phyloP scores from a whole-genome alignment of 1,284 basidiomycete genomes.

The Pascua sp. region DNA sequence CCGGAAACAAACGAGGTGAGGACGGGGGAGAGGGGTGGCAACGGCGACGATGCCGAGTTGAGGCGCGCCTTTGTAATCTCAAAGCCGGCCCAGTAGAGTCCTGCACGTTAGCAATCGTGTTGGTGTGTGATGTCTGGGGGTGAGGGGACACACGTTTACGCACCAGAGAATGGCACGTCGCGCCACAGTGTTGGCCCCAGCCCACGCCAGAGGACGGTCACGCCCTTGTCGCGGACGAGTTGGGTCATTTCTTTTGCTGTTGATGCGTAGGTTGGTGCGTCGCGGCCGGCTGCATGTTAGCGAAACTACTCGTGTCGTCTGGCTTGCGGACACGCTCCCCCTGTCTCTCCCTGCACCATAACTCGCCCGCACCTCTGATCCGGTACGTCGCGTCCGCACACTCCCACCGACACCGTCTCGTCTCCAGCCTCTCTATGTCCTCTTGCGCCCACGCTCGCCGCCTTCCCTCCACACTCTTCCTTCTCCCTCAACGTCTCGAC shows the following conservation, averaged over 20 bases:
- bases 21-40: conserved; percentile 35
- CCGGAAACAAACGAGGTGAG: conserved; percentile 45
- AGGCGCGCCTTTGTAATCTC: conserved; percentile 45
- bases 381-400: too few species aligned
- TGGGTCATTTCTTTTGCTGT: conserved; percentile 38
- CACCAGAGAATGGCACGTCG: conserved; percentile 92
- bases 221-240: conserved; percentile 63
- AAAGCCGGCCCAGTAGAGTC: conserved; percentile 49
- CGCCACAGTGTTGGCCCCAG: conserved; percentile 90
- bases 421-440: too few species aligned
- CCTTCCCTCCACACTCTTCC: too few species aligned
- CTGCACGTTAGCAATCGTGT: conserved; percentile 16
- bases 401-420: background rate
- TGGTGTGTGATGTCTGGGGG: background rate
- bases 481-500: too few species aligned
- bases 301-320: background rate
- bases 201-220: conserved; percentile 78
- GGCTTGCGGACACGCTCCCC: too few species aligned
- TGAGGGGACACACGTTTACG: conserved; percentile 54
- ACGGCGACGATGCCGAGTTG: conserved; percentile 26
- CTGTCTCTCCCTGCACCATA: too few species aligned
- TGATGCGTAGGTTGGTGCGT: conserved; percentile 58
- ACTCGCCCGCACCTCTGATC: too few species aligned
- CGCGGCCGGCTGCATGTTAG: conserved; percentile 54
- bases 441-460: too few species aligned